Evolutionary conservation across 768 basidiomycete genomes (phyloP), one percentile per base, ranked within the genome.

Genomic region (Calocera cornea): DNA sequence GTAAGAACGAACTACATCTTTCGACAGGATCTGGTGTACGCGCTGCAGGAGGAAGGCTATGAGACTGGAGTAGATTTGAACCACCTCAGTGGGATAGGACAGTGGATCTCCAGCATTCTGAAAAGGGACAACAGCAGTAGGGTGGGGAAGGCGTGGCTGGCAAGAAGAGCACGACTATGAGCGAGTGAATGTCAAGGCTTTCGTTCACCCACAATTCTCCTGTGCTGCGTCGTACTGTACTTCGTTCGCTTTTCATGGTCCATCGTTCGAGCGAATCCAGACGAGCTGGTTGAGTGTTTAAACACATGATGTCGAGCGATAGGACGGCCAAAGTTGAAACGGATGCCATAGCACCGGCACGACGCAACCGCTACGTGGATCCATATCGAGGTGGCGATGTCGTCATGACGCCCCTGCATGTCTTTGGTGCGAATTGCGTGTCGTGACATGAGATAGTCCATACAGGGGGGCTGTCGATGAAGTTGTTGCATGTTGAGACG

Each of bases 21-120:
- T n/a, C 34, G 70, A 67, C 54, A 75, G 72, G 90, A 95, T 71
- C 84, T 95, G 0, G 80, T 95, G 10, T 93, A 97, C 70, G 88
- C 90, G 0, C 81, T 98, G 8, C 83, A 81, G 71, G 86, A 78
- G 64, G 87, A 86, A 11, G 80, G 78, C 5, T 78, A 78, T 54
- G 86, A 85, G 74, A 82, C 79, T 2, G 85, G 84, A 2, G 78
- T 83, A 47, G 83, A 92, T 72, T 77, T 94, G 41, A 82, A 85
- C n/a, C 77, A 83, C 68, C 79, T 94, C 49, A 87, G 84, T 1
- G 84, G 87, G 50, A 86, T 87, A 36, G 94, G 93, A 0, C 86
- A 82, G 75, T 97, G 93, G 94, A 86, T 95, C 66, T 87, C 85
- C 34, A 80, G 83, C 68, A 73, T 79, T 67, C 78, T 97, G 5